Base-by-base conservation (phyloP, 1,284 basidiomycete species). In the Ceratorhiza oryzae-sativae region DNA sequence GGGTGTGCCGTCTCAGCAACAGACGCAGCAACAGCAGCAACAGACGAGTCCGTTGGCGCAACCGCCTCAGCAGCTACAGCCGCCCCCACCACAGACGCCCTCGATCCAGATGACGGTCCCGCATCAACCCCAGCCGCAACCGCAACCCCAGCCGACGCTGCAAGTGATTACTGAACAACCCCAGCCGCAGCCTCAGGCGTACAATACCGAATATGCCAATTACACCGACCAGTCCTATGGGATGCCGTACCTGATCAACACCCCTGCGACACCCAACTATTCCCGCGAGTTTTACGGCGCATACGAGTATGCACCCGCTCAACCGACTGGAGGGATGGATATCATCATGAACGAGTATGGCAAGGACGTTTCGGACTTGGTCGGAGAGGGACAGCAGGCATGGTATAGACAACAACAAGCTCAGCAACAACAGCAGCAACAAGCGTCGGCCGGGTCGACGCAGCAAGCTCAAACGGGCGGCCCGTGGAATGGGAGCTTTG, bases 401-500 rank as follows among this genome's bases (percentile, higher is more conserved):
- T 65, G 61, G 61, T 55, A 67, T 41, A 55, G 63, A 53, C 59
- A 59, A 30, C 32, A 10, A 32, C 63, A 39, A 39, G 36, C 36
- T 6, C 36, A 39, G 36, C 36, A 51, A 30, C 36, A 39, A 13
- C 36, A 51, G 48, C 46, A 48, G 12, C 63, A 67, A 51, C 63
- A 67, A 46, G 15, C 20, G 30, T 42, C 42, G 42, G 46, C 61
- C 12, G 61, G 36, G 63, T 48, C 48, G 51, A 20, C 32, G 36
- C 63, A 5, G 5, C 63, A 67, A 27, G 25, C 56, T 39, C 56
- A 41, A 34, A 34, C 53, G 53, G 27, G 36, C 9, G 63, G 63
- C 48, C 63, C 32, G 63, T 67, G 63, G 63, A 67, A 67, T 67
- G 63, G 34, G 51, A 36, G 34, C 34, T 67, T 67, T 55, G 63